Percentiles rank a stretch among this genome's conserved stretches.
Evolutionary conservation across 805 yeast genomes (phyloP).

Genomic region (Cyberlindnera mrakii): DNA sequence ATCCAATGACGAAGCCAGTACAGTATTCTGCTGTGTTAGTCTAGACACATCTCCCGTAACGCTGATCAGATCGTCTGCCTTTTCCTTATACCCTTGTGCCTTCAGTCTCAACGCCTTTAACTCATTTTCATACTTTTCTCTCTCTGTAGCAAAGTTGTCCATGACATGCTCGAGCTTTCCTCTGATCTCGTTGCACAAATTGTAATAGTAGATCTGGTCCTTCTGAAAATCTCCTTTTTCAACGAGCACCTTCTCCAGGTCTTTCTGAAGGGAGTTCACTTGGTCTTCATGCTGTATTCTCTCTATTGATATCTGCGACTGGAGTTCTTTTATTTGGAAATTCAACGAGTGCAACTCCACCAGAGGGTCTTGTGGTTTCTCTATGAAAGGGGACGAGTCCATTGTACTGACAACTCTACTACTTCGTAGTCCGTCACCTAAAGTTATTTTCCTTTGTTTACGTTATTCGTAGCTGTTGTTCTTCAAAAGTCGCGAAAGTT

Average conservation of each 20-base stretch:
- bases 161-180: constrained; percentile 22
- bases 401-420: neutral
- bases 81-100: constrained; percentile 10
- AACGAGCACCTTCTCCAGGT: constrained; percentile 15
- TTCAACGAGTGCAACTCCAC: constrained; percentile 25
- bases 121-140: constrained; percentile 20
- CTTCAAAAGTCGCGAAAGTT: no score
- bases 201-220: constrained; percentile 31
- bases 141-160: constrained; percentile 17
- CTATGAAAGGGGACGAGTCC: constrained; percentile 32
- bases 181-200: constrained; percentile 27
- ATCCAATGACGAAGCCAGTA: no score
- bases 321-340: constrained; percentile 31
- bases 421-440: neutral
- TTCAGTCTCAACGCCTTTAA: constrained; percentile 14
- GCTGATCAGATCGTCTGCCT: constrained; percentile 3
- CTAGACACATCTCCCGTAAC: neutral
- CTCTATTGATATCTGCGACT: constrained; percentile 33
- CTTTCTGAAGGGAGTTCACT: constrained; percentile 24
- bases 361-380: constrained; percentile 22
- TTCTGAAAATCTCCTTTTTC: constrained; percentile 17
- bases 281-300: constrained; percentile 27
- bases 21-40: neutral
- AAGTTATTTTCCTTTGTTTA: no score
- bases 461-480: no score